Base-by-base conservation (phyloP, 179 eudicot species). In the Amaranthus tricolor region DNA sequence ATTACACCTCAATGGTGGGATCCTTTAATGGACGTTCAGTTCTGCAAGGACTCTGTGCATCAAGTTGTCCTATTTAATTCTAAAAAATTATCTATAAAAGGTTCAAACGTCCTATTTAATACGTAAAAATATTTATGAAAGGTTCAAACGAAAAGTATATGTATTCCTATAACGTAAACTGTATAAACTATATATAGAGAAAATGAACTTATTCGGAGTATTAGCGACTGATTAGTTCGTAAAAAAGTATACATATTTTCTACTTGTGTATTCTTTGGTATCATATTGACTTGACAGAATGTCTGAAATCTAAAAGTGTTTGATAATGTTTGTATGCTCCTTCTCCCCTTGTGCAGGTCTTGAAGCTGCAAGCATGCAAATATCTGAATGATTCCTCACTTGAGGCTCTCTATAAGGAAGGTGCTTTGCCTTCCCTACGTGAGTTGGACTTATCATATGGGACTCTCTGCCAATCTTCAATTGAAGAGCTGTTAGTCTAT, bases 321-420 rank as follows among this genome's bases (percentile, higher is more conserved):
- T 50, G 24, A 14, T 20, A 21, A 19, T 66, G 24, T 9, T 7
- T 66, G 9, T 50, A 15, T 17, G 45, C 20, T 49, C 56, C 54
- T 43, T 17, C 31, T 49, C 13, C 43, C 48, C 45, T 48, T 66
- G 7, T 64, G 8, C 53, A 94, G 98, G 94, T 92, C 66, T 74
- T 94, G 74, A 94, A 92, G 85, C 77, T 95, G 86, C 99, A 90
- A 83, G 99, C 99, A 21, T 95, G 99, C 90, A 95, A 95, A 84
- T 90, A 93, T 83, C 86, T 95, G 21, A 81, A 77, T 73, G 90
- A 93, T 77, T 79, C 90, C 12, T 87, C 99, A 0, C 74, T 95
- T 66, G 98, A 90, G 82, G 88, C 95, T 69, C 91, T 95, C 51
- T 88, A 95, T 82, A 95, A 88, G 72, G 85, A 85, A 62, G 90